phyloP scores from a whole-genome alignment of 2,329 filamentous ascomycete genomes.

The Domatiomyces catenatus region DNA sequence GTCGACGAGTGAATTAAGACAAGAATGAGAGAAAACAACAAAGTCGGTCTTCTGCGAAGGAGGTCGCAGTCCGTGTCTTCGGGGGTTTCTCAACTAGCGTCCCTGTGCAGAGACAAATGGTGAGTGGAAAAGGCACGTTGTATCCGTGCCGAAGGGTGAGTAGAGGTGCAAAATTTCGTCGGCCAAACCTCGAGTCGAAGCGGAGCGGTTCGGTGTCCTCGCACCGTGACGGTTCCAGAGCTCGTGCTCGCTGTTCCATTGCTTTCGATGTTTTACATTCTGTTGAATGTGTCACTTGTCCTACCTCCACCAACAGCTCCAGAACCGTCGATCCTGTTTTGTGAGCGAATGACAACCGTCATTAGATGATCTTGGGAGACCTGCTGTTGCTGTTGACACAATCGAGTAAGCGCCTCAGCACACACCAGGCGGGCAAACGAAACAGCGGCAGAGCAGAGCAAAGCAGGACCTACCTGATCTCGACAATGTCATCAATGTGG shows the following conservation, averaged over 20 bases:
- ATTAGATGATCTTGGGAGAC: constrained; percentile 41
- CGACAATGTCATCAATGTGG: constrained; percentile 85
- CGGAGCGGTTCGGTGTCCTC: constrained; percentile 21
- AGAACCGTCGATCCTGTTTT: constrained; percentile 21
- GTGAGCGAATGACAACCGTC: constrained; percentile 14
- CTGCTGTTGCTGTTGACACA: constrained; percentile 31
- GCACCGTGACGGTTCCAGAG: constrained; percentile 9
- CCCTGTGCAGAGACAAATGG: constrained; percentile 13
- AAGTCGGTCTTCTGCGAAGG: constrained; percentile 19
- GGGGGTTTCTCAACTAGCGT: constrained; percentile 7
- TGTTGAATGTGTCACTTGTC: constrained; percentile 22
- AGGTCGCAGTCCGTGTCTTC: constrained; percentile 19
- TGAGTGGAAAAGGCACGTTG: constrained; percentile 20
- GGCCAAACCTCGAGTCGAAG: constrained; percentile 32
- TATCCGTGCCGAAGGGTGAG: constrained; percentile 26
- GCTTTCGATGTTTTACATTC: constrained; percentile 4
- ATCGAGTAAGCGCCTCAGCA: constrained; percentile 14
- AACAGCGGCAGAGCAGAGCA: constrained; percentile 4
- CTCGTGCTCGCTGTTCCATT: constrained; percentile 19
- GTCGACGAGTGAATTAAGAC: constrained; percentile 15
- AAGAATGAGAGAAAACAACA: constrained; percentile 16
- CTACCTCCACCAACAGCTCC: constrained; percentile 19
- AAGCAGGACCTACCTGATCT: constrained; percentile 52
- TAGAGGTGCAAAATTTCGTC: constrained; percentile 25
- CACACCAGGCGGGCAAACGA: constrained; percentile 7